Evolutionary conservation across 192 early-diverging fungal genomes (phyloP).

Genomic region (Umbelopsis sp.): DNA sequence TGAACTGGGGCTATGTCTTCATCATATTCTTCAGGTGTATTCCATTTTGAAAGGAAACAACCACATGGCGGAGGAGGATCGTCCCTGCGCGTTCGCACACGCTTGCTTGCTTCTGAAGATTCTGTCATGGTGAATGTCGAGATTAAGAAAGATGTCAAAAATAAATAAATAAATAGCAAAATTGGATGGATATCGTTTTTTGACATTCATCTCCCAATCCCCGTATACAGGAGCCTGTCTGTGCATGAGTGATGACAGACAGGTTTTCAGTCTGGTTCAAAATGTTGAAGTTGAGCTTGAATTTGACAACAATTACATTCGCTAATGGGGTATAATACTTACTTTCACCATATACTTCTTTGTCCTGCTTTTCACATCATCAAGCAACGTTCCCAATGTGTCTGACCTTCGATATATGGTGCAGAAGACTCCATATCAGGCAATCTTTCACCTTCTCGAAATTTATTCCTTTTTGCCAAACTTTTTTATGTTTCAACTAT

Average conservation of each 20-base stretch:
- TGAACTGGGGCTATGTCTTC: not conserved
- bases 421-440: no score
- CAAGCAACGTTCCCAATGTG: no score
- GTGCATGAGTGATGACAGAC: not conserved
- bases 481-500: no score
- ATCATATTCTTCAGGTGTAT: conserved; percentile 3
- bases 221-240: not conserved
- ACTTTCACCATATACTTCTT: no score
- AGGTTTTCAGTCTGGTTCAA: not conserved
- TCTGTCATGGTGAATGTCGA: not conserved
- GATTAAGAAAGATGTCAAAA: not conserved
- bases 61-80: conserved; percentile 3
- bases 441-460: no score
- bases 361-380: no score
- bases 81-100: not conserved
- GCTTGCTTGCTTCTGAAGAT: not conserved
- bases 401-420: no score
- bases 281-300: no score
- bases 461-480: no score
- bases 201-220: not conserved
- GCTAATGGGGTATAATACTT: no score
- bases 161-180: no score
- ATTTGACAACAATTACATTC: no score
- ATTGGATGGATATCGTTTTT: not conserved
- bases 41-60: not conserved